Evolutionary conservation across 179 eudicot species (phyloP), one percentile per base, ranked within the genome.

Genomic region (Silene vulgaris): DNA sequence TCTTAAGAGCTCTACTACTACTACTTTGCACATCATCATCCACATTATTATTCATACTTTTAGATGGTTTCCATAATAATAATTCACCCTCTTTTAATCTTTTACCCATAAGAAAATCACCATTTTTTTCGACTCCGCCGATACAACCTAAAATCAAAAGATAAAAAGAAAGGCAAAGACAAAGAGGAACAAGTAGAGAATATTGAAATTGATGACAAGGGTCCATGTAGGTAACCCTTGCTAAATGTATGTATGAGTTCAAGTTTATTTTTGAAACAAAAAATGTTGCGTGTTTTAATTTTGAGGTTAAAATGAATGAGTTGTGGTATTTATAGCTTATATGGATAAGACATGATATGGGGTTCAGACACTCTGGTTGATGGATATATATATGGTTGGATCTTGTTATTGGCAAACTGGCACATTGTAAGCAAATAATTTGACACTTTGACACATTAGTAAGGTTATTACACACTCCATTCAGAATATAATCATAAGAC

Each of bases 1-100:
- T 83, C 82, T 90, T 88, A 56, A 92, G 85, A 73, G 76, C 71
- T 74, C 65, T 81, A 16, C 76, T 68, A 16, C 76, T 68, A 65
- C 60, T 21, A 77, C 77, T 82, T 35, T 59, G 63, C 29, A 66
- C 77, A 13, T 43, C 45, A 11, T 9, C 73, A 48, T 9, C 32
- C 21, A 45, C 73, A 0, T 11, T 32, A 50, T 13, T 20, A 50
- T 50, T 50, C 14, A 23, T 14, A 32, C 56, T 81, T 52, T 30
- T 28, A 14, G 69, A 62, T 43, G 88, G 84, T 32, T 78, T 81
- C 93, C 88, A 90, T 8, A 3, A 50, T 50, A 3, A 50, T 50
- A 82, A 40, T 70, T 86, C 84, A 16, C 29, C 67, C 12, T 76
- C 81, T 21, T 64, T 72, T 14, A 65, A 77, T 64, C 73, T 77